phyloP scores from a whole-genome alignment of 1,139 yeast species.

The Protomyces gravidus region DNA sequence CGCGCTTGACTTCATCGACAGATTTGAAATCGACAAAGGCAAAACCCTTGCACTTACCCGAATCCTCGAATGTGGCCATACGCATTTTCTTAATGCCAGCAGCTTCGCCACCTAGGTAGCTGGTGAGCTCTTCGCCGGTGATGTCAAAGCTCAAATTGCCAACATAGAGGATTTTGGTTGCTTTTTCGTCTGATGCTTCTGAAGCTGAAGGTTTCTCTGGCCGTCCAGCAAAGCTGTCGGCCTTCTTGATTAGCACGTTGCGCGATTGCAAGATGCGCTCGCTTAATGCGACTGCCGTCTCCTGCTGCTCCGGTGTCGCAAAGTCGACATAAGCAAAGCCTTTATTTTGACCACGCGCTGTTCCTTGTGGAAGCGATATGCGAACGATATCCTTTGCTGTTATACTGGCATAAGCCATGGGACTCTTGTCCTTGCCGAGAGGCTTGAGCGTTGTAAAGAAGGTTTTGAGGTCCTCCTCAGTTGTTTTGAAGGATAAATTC shows the following conservation, averaged over 20 bases:
- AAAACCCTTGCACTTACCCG: constrained; percentile 95
- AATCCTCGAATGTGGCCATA: constrained; percentile 95
- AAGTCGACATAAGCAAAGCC: constrained; percentile 94
- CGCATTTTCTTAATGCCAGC: constrained; percentile 50
- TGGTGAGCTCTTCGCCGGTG: constrained; percentile 70
- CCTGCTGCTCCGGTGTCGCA: constrained; percentile 56
- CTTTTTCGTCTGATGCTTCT: constrained; percentile 55
- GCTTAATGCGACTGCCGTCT: constrained; percentile 61
- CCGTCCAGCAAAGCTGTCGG: constrained; percentile 80
- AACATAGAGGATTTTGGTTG: constrained; percentile 81
- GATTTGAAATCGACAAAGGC: constrained; percentile 84
- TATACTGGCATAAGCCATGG: constrained; percentile 40
- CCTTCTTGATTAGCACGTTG: constrained; percentile 75
- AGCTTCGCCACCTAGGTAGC: constrained; percentile 51
- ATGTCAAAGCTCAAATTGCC: constrained; percentile 93
- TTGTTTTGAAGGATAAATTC: constrained; percentile 79
- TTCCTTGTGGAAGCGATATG: constrained; percentile 44
- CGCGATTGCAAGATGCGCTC: constrained; percentile 77
- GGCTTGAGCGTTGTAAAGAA: constrained; percentile 50
- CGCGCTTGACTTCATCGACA: constrained; percentile 70
- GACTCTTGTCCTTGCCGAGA: constrained; percentile 30
- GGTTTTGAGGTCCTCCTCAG: constrained; percentile 64
- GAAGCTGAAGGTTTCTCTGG: constrained; percentile 47
- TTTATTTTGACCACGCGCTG: constrained; percentile 45
- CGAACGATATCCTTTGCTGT: constrained; percentile 44